Evolutionary conservation across 768 basidiomycete genomes (phyloP).

Genomic region (Boletus barrowsii): DNA sequence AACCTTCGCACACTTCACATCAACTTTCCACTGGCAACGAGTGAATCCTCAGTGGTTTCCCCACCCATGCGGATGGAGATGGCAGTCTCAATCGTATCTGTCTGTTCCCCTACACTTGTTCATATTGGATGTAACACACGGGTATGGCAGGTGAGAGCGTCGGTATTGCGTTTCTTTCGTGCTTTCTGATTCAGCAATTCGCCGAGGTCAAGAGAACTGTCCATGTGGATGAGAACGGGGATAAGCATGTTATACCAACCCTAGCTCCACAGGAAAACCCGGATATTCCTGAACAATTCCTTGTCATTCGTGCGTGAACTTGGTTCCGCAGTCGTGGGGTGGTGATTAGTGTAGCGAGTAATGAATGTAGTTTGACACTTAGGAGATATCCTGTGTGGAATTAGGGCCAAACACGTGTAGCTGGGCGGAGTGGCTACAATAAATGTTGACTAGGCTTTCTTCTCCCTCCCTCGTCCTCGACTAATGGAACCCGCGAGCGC

Average conservation of each 20-base stretch:
- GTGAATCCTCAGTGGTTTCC: constrained; percentile 16
- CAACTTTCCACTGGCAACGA: constrained; percentile 40
- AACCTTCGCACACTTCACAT: constrained; percentile 59
- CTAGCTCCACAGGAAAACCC: constrained; percentile 58
- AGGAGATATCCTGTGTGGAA: neutral
- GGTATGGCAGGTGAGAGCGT: constrained; percentile 62
- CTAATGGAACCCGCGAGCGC: constrained; percentile 24
- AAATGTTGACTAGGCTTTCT: neutral
- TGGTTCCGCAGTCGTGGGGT: neutral
- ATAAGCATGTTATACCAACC: constrained; percentile 33
- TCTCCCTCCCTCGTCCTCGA: constrained; percentile 2
- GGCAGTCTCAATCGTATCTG: constrained; percentile 44
- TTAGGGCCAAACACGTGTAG: constrained; percentile 33
- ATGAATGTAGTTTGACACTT: neutral
- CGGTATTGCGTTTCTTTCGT: neutral
- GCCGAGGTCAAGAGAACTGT: constrained; percentile 47
- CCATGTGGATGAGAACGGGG: constrained; percentile 36
- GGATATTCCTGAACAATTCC: constrained; percentile 70
- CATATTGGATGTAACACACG: constrained; percentile 67
- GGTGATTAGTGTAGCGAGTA: neutral
- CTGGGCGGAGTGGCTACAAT: constrained; percentile 15
- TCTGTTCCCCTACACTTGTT: constrained; percentile 49
- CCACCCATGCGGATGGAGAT: constrained; percentile 28
- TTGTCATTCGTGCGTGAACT: constrained; percentile 49
- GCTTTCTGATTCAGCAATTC: constrained; percentile 1